Conservation (phyloP, 306 rosid genomes). For the Vachellia collinsii region DNA sequence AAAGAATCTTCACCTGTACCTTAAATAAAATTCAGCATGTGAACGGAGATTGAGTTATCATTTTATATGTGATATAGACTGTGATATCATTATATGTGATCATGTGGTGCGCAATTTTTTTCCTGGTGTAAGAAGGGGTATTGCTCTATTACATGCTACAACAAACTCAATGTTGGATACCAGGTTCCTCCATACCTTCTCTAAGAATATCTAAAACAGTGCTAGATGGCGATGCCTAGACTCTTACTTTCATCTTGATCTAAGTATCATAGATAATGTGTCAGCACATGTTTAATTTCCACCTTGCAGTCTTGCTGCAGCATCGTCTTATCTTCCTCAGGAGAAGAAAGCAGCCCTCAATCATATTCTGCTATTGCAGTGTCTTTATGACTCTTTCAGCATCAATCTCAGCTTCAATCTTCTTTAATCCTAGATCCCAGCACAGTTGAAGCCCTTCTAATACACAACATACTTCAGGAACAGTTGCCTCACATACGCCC, state of each 20-base stretch:
- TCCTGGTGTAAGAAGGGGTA: not conserved
- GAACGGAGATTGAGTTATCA: not conserved
- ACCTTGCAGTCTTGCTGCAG: not conserved
- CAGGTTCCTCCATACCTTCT: not conserved
- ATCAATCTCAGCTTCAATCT: not conserved
- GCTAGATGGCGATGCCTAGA: not conserved
- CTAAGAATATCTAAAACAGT: not conserved
- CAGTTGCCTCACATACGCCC: not conserved
- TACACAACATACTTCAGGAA: not conserved
- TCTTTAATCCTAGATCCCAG: not conserved
- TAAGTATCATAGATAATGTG: not conserved
- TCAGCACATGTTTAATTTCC: not conserved
- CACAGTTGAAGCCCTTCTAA: not conserved
- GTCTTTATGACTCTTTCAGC: not conserved
- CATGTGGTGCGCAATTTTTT: not conserved
- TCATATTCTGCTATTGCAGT: not conserved
- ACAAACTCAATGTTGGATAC: not conserved
- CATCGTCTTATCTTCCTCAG: not conserved
- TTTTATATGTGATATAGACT: not conserved
- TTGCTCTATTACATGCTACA: not conserved
- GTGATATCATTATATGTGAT: not conserved
- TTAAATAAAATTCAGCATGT: not conserved
- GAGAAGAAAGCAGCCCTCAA: not conserved
- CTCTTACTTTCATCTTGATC: not conserved
- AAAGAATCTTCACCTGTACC: not conserved